Evolutionary conservation across 148 eudicot species (phyloP), one percentile per base, ranked within the genome.

Genomic region (Oxyria digyna): DNA sequence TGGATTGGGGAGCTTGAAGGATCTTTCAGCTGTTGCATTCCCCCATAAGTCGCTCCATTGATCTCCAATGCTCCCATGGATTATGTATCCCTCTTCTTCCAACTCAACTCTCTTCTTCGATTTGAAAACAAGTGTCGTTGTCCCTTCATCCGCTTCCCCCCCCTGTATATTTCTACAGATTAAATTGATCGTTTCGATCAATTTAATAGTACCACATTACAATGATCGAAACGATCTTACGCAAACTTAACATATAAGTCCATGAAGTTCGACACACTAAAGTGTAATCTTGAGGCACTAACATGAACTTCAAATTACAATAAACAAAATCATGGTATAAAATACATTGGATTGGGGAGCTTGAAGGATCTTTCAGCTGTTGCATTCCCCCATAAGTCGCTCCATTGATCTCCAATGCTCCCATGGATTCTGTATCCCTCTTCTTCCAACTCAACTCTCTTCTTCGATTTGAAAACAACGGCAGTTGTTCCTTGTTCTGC

Each of bases 401-500:
- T 41, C 43, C 43, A 41, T 41, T 41, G 43, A 41, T 41, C 43
- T 41, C 43, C 43, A 41, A 13, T 7, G 43, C 8, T 41, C 12
- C 43, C 43, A 41, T 41, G 43, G 43, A 41, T 84, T 21, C 68
- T 74, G 76, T 84, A 89, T 29, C 96, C 94, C 75, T 77, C 73
- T n/a, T n/a, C n/a, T n/a, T n/a, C n/a, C n/a, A n/a, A n/a, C n/a
- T n/a, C n/a, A n/a, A n/a, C n/a, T n/a, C 96, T 85, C 84, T 78
- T 89, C 76, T 85, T 85, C 0, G 96, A 89, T 71, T 92, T 92
- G 80, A 78, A 92, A 15, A 75, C 66, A 6, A 78, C 67, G 42
- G 97, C 91, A 23, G 43, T 70, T 73, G 74, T 81, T 17, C 86
- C 89, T 50, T 68, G 12, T 71, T 89, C 96, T 6, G 76, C 73